Conservation (phyloP, 192 early-diverging fungal species). For the Coemansia sp. region DNA sequence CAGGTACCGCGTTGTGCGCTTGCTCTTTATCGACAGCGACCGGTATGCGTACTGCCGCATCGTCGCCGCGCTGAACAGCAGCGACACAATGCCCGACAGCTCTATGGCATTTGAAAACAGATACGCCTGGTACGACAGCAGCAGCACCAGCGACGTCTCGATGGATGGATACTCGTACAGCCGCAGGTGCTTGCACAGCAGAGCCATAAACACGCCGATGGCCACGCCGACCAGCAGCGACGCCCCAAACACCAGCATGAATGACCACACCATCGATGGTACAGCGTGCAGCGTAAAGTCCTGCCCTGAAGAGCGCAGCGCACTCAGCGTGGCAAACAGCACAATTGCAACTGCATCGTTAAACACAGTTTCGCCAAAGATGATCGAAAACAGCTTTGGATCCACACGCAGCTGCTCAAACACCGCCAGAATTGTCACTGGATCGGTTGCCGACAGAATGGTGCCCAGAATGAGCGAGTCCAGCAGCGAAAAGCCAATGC, state of each 20-base stretch:
- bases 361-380: conserved; percentile 93
- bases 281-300: conserved; percentile 68
- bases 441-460: conserved; percentile 94
- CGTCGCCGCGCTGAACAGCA: conserved; percentile 89
- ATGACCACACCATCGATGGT: conserved; percentile 63
- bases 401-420: conserved; percentile 94
- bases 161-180: conserved; percentile 80
- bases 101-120: conserved; percentile 85
- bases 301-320: conserved; percentile 64
- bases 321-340: conserved; percentile 81
- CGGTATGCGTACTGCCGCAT: conserved; percentile 93
- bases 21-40: conserved; percentile 76
- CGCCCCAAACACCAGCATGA: conserved; percentile 80
- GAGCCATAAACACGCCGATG: conserved; percentile 72
- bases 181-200: conserved; percentile 86
- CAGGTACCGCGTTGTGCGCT: conserved; percentile 84
- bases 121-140: conserved; percentile 91
- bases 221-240: conserved; percentile 82
- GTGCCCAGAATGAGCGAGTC: conserved; percentile 95
- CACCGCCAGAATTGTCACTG: conserved; percentile 93
- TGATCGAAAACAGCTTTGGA: conserved; percentile 90
- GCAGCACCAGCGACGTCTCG: conserved; percentile 81
- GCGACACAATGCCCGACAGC: conserved; percentile 90
- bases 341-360: conserved; percentile 99
- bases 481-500: conserved; percentile 71